These are phyloP conservation scores for Oryza nivara DNA, from an alignment of 176 grass and related monocot species.

Conservation along the genomic window DNA sequence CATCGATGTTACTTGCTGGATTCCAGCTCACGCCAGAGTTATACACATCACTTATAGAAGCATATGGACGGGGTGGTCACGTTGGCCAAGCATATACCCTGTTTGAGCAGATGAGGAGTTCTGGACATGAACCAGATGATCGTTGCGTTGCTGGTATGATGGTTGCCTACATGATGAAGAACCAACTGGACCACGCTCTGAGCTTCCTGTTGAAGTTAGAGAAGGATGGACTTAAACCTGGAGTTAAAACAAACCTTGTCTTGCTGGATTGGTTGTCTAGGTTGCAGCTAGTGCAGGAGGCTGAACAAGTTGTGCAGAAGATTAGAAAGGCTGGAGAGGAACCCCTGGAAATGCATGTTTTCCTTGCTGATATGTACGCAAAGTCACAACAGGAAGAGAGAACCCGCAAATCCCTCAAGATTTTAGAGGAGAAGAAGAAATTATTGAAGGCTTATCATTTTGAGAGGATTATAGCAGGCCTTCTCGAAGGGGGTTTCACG, in stretches of 20 bases:
- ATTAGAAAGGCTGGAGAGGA: slow-evolving; percentile 63
- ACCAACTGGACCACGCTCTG: slow-evolving; percentile 70
- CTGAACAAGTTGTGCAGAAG: slow-evolving; percentile 60
- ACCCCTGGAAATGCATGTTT: slow-evolving; percentile 72
- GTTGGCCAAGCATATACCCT: neutral
- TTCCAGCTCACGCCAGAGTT: slow-evolving; percentile 47
- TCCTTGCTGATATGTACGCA: slow-evolving; percentile 76
- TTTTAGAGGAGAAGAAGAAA: slow-evolving; percentile 74
- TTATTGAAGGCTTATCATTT: slow-evolving; percentile 66
- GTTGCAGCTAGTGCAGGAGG: slow-evolving; percentile 73
- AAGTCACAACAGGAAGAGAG: slow-evolving; percentile 56
- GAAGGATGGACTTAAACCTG: slow-evolving; percentile 71
- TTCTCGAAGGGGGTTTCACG: slow-evolving; percentile 54
- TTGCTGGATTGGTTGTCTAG: slow-evolving; percentile 72
- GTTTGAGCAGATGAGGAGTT: slow-evolving; percentile 61
- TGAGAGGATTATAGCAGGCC: slow-evolving; percentile 65
- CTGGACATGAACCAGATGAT: slow-evolving; percentile 71
- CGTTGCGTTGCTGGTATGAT: slow-evolving; percentile 68
- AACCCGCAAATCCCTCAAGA: slow-evolving; percentile 66
- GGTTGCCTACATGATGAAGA: slow-evolving; percentile 53
- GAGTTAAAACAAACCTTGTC: slow-evolving; percentile 57
- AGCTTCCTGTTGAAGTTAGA: slow-evolving; percentile 69
- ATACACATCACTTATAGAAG: slow-evolving; percentile 57
- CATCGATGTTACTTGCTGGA: slow-evolving; percentile 36
- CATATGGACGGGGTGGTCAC: slow-evolving; percentile 45